Evolutionary conservation across 2,329 filamentous ascomycete genomes (phyloP), one percentile per base, ranked within the genome.

Genomic region (Beauveria scarabaeidicola): DNA sequence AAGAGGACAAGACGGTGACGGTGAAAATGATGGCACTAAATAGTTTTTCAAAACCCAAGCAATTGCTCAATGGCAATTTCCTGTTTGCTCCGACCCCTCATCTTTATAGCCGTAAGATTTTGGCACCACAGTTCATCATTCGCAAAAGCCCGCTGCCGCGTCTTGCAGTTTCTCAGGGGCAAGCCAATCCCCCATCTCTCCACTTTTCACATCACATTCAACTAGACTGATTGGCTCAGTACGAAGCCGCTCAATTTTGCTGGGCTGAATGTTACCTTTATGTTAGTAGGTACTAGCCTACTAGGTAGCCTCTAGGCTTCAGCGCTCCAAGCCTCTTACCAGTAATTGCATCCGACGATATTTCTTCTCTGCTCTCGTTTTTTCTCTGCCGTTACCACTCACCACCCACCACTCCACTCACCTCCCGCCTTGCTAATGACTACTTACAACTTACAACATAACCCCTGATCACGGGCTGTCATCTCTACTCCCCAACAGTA

Each of bases 121-220:
- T 36, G 11, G 32, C 32, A 15, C 32, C 32, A 36, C 13, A 36
- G 32, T 36, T 15, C 13, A 15, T 36, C 32, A 36, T 15, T 36
- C 15, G 11, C 32, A 44, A 53, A 53, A 32, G 21, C 38, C 51
- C 52, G n/a, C 48, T 9, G 52, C n/a, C 10, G 21, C 41, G n/a
- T 27, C 40, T 36, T 29, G 25, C 36, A 36, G 38, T 21, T 10
- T 23, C 44, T 58, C 55, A 58, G 55, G 55, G 47, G 55, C 55
- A 51, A 21, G n/a, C 13, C 46, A 41, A n/a, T 43, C 46, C 29
- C 53, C n/a, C 46, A 32, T n/a, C 13, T 29, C 9, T 19, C 55
- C 55, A 38, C 55, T 52, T 52, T 58, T 51, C 11, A 50, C 7
- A 50, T 48, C n/a, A 19, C 36, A 58, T 58, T 27, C 21, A 25